Percentiles rank a stretch among this genome's conserved stretches.
phyloP scores from a whole-genome alignment of 2,329 filamentous ascomycete genomes.

The Colletotrichum sp. region DNA sequence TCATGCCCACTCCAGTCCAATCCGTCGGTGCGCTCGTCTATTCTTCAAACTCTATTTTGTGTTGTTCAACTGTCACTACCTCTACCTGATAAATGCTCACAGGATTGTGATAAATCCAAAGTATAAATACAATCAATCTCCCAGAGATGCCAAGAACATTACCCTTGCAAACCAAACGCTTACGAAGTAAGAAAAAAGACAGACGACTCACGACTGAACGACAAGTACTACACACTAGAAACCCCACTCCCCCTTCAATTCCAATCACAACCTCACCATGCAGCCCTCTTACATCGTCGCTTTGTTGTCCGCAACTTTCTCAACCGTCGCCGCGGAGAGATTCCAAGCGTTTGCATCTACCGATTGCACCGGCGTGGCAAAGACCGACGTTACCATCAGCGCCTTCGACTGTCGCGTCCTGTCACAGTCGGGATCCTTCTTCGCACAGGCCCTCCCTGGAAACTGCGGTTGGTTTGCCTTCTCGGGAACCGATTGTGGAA shows the following conservation, averaged over 20 bases:
- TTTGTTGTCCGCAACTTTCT: not conserved
- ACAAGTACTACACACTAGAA: not conserved
- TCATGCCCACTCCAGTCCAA: not conserved
- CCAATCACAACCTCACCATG: not conserved
- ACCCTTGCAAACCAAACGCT: not conserved
- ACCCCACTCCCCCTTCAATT: not conserved
- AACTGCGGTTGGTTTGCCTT: not conserved
- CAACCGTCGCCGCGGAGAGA: not conserved
- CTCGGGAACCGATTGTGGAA: not conserved
- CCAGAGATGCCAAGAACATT: not conserved
- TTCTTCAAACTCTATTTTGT: not conserved
- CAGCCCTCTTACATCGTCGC: not conserved
- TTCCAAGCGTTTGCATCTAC: not conserved
- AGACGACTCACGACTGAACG: not conserved
- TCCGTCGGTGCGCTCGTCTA: not conserved
- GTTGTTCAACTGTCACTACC: not conserved
- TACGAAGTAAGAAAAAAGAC: not conserved
- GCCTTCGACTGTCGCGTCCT: slow-evolving; percentile 23
- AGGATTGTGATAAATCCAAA: not conserved
- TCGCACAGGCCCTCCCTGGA: not conserved
- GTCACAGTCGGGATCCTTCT: not conserved
- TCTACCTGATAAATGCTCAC: not conserved
- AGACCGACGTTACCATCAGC: slow-evolving; percentile 24
- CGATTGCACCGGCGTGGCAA: not conserved
- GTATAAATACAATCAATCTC: not conserved